Evolutionary conservation across 2,329 filamentous ascomycete species (phyloP).

Genomic region (Stachybotrys elegans): DNA sequence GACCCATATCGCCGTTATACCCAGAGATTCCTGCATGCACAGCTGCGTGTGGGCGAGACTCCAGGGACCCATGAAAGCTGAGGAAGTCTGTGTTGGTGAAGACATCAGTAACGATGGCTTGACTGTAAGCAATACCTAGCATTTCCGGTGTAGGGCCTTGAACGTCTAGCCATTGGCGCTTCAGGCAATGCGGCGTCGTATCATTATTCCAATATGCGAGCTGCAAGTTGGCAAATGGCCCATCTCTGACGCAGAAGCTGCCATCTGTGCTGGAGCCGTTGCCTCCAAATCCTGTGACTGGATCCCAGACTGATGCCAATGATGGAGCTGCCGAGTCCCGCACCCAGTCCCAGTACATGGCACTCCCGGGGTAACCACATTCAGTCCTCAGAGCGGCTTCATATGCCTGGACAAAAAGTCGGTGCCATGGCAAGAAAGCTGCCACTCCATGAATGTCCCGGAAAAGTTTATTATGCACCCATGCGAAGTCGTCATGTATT

Average conservation of each 20-base stretch:
- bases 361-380: not conserved
- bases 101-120: not conserved
- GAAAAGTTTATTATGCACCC: not conserved
- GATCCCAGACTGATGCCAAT: not conserved
- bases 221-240: conserved; percentile 1
- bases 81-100: not conserved
- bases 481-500: conserved; percentile 1
- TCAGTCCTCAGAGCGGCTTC: not conserved
- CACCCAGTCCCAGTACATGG: conserved; percentile 1
- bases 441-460: not conserved
- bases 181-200: not conserved
- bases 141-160: not conserved
- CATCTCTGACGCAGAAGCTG: conserved; percentile 1
- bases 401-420: not conserved
- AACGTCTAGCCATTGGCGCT: not conserved
- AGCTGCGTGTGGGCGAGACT: not conserved
- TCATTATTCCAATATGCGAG: not conserved
- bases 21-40: not conserved
- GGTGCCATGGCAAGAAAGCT: conserved; percentile 2
- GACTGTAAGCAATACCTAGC: not conserved
- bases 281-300: not conserved
- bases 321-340: not conserved
- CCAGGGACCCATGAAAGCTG: not conserved
- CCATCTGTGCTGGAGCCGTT: not conserved
- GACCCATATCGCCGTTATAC: not conserved